Conservation (phyloP, 345 rosid species). For the Lumnitzera littorea region DNA sequence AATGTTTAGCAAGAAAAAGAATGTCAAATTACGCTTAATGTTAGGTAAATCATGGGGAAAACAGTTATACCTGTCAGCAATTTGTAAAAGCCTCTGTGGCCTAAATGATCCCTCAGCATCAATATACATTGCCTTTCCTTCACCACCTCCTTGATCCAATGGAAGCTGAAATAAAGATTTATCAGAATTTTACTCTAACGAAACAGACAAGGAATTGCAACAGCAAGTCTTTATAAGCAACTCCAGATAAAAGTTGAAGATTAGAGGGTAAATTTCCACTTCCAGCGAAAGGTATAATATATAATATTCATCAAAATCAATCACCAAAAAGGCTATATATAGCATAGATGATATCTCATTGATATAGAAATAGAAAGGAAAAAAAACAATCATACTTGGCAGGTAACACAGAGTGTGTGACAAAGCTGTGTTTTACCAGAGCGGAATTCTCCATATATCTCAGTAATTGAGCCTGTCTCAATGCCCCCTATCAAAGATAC, state of each 20-base stretch:
- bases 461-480: slow-evolving; percentile 96
- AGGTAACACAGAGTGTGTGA: slow-evolving; percentile 93
- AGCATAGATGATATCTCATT: background rate
- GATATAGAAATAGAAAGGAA: slow-evolving; percentile 1
- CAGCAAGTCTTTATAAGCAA: background rate
- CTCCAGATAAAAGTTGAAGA: background rate
- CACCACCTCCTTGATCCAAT: slow-evolving; percentile 97
- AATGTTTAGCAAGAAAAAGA: slow-evolving; percentile 6
- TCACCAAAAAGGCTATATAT: background rate
- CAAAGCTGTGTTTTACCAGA: slow-evolving; percentile 98
- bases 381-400: slow-evolving; percentile 55
- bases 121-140: slow-evolving; percentile 97
- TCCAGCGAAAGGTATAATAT: background rate
- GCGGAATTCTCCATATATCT: slow-evolving; percentile 93
- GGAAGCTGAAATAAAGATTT: slow-evolving; percentile 56
- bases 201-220: background rate
- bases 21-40: slow-evolving; percentile 5
- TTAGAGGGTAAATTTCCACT: background rate
- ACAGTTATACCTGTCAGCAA: slow-evolving; percentile 65
- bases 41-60: background rate
- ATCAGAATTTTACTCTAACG: slow-evolving; percentile 1
- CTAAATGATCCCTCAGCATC: slow-evolving; percentile 98
- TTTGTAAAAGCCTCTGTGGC: slow-evolving; percentile 91
- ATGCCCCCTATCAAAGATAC: slow-evolving; percentile 58
- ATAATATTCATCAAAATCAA: background rate